Conservation (phyloP, 2,329 filamentous ascomycete species). For the Neonectria hederae region DNA sequence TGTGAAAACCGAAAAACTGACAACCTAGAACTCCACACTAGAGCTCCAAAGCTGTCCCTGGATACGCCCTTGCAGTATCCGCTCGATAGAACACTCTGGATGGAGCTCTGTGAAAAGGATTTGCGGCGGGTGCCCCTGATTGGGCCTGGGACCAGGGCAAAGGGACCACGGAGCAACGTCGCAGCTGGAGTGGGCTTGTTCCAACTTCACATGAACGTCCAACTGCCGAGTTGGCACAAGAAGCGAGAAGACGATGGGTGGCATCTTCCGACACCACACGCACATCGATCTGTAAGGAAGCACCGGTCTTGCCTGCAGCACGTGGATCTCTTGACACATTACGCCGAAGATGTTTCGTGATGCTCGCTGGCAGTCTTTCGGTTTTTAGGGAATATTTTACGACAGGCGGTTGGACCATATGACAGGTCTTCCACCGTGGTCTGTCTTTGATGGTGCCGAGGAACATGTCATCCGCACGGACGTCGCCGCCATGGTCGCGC, state of each 20-base stretch:
- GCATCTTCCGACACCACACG: not conserved
- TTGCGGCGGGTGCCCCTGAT: not conserved
- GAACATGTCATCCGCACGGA: constrained; percentile 41
- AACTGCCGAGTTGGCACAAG: constrained; percentile 13
- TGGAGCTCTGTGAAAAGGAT: constrained; percentile 8
- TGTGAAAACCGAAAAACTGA: not conserved
- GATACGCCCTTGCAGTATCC: constrained; percentile 14
- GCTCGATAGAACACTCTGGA: constrained; percentile 11
- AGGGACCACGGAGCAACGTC: constrained; percentile 18
- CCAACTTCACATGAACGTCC: constrained; percentile 14
- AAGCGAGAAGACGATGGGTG: not conserved
- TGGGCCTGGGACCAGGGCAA: constrained; percentile 7
- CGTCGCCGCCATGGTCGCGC: constrained; percentile 37
- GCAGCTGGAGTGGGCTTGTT: constrained; percentile 14
- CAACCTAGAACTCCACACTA: not conserved
- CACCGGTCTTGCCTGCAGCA: not conserved
- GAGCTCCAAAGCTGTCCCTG: constrained; percentile 14
- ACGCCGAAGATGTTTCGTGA: not conserved
- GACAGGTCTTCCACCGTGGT: constrained; percentile 35
- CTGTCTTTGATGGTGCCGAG: constrained; percentile 27
- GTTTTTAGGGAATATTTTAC: not conserved
- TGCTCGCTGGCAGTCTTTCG: not conserved
- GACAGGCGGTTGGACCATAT: constrained; percentile 19
- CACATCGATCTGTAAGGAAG: not conserved
- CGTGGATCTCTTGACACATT: constrained; percentile 1